A percentile compares a stretch with the other conserved stretches of the same genome.
Conservation (phyloP, 441 rosid genomes). For the Brassica balearica region DNA sequence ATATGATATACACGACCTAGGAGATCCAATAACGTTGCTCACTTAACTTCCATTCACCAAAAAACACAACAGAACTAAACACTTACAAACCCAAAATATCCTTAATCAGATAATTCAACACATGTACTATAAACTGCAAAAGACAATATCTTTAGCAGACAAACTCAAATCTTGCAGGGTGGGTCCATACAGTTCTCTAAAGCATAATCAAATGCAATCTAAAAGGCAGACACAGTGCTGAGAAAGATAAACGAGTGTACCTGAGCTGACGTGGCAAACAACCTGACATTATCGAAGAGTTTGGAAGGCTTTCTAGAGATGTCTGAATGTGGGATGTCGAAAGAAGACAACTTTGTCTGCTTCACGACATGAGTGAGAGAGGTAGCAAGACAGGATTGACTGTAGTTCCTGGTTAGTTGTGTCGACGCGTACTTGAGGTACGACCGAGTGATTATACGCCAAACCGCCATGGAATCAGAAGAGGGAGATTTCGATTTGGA, state of each 20-base stretch:
- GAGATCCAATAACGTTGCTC: slow-evolving; percentile 5
- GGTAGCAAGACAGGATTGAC: slow-evolving; percentile 27
- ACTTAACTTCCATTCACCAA: slow-evolving; percentile 13
- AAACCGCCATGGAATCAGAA: slow-evolving; percentile 50
- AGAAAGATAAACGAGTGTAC: slow-evolving; percentile 19
- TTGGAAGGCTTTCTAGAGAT: slow-evolving; percentile 28
- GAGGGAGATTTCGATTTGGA: slow-evolving; percentile 11
- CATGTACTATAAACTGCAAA: neutral
- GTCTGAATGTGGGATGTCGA: slow-evolving; percentile 43
- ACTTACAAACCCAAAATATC: neutral
- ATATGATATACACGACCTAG: slow-evolving; percentile 6
- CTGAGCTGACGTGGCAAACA: slow-evolving; percentile 44
- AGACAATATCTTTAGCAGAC: neutral
- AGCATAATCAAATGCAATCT: neutral
- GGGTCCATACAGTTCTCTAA: neutral
- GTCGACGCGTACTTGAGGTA: slow-evolving; percentile 50
- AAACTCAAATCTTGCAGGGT: slow-evolving; percentile 5
- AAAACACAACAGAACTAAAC: neutral
- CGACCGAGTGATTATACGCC: slow-evolving; percentile 59
- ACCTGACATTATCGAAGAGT: slow-evolving; percentile 29
- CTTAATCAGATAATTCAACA: neutral
- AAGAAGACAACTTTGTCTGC: slow-evolving; percentile 34
- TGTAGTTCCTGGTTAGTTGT: slow-evolving; percentile 45
- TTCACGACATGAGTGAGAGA: slow-evolving; percentile 27
- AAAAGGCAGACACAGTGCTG: neutral